Conservation (phyloP, 805 yeast genomes). For the Yarrowia sp. region DNA sequence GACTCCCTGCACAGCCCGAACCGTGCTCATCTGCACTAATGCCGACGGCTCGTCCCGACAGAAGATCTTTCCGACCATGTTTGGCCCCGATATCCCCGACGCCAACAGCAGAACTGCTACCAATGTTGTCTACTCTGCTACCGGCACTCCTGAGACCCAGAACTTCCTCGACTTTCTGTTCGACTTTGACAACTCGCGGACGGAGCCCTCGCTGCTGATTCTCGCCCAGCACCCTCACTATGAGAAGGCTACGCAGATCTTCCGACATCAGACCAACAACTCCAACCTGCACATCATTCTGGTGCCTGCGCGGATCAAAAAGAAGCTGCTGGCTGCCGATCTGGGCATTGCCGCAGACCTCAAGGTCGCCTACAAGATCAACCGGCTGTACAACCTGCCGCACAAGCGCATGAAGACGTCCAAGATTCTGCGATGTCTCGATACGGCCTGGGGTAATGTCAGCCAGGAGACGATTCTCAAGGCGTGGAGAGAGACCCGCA, state of each 20-base stretch:
- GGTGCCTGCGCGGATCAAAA: constrained; percentile 3
- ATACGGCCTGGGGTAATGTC: constrained; percentile 1
- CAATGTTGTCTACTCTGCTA: neutral
- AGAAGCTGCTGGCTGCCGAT: constrained; percentile 5
- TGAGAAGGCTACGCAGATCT: constrained; percentile 15
- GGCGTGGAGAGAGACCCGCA: constrained; percentile 9
- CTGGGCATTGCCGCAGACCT: neutral
- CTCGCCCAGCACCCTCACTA: constrained; percentile 13
- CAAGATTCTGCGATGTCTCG: neutral
- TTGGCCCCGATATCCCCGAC: neutral
- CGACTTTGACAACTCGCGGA: neutral
- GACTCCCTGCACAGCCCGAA: neutral
- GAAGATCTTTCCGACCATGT: neutral
- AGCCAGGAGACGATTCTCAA: neutral
- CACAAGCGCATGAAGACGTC: neutral
- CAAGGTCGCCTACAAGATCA: constrained; percentile 15
- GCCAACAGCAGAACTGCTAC: neutral
- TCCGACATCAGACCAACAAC: constrained; percentile 13
- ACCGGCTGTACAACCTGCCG: neutral
- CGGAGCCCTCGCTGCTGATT: neutral
- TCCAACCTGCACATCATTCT: constrained; percentile 14
- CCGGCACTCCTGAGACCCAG: constrained; percentile 12
- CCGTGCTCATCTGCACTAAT: neutral
- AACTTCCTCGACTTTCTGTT: constrained; percentile 11
- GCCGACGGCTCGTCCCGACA: neutral